Conservation (phyloP, 2,329 filamentous ascomycete species). For the Elsinoe australis region DNA sequence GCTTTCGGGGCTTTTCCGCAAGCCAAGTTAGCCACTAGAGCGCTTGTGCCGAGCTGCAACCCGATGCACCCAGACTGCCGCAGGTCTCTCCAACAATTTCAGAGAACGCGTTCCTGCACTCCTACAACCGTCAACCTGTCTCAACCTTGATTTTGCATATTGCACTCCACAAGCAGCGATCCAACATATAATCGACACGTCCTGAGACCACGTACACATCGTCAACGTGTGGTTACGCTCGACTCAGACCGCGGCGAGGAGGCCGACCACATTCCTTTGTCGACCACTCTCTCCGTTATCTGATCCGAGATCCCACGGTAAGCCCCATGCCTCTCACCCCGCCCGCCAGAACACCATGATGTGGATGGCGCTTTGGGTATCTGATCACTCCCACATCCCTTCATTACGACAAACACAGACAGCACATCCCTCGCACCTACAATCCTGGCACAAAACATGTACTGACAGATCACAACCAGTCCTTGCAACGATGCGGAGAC, state of each 20-base stretch:
- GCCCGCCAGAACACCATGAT: not conserved
- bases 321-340: slow-evolving; percentile 8
- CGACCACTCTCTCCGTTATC: slow-evolving; percentile 14
- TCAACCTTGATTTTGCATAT: slow-evolving; percentile 7
- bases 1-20: not conserved
- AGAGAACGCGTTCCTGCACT: slow-evolving; percentile 11
- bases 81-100: too few relatives aligned
- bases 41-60: not conserved
- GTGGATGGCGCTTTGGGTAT: not conserved
- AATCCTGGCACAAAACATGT: not conserved
- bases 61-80: not conserved
- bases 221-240: slow-evolving; percentile 13
- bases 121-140: slow-evolving; percentile 7
- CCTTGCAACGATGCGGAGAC: slow-evolving; percentile 23
- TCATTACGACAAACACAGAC: not conserved
- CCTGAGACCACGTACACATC: not conserved
- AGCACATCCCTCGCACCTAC: not conserved
- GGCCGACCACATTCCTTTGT: slow-evolving; percentile 8
- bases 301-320: slow-evolving; percentile 16
- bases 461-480: slow-evolving; percentile 8
- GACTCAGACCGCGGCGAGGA: slow-evolving; percentile 5
- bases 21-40: not conserved
- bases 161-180: not conserved
- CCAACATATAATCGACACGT: slow-evolving; percentile 5
- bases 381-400: not conserved